A percentile compares a stretch with the other conserved stretches of the same genome.
These are phyloP conservation scores for Pseudopithomyces chartarum DNA, from an alignment of 2,329 filamentous ascomycete species.

Conservation along the genomic window DNA sequence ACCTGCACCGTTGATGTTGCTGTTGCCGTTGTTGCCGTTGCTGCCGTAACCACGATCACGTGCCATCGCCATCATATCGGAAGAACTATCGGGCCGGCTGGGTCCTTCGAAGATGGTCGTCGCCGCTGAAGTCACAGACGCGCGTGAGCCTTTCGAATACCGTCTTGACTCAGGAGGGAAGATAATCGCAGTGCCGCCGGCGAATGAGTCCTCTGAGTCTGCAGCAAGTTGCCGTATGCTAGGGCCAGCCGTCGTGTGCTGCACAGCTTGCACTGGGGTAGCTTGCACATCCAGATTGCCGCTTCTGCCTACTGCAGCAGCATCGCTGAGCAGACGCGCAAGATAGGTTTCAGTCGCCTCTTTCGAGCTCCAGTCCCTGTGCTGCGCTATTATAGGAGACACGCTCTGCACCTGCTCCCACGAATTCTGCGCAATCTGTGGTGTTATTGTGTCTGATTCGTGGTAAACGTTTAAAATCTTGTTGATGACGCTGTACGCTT, in stretches of 20 bases:
- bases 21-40: conserved; percentile 36
- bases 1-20: conserved; percentile 35
- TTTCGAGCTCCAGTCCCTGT: conserved; percentile 60
- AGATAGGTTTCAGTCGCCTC: conserved; percentile 62
- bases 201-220: conserved; percentile 29
- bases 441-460: conserved; percentile 41
- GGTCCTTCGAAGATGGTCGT: conserved; percentile 40
- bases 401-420: conserved; percentile 50
- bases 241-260: conserved; percentile 19
- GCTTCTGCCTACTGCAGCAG: conserved; percentile 48
- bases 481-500: conserved; percentile 51
- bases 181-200: conserved; percentile 45
- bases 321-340: conserved; percentile 51
- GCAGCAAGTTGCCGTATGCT: conserved; percentile 26
- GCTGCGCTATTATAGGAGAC: conserved; percentile 59
- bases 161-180: conserved; percentile 40
- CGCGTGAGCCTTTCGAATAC: conserved; percentile 40
- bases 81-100: conserved; percentile 40
- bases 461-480: conserved; percentile 49
- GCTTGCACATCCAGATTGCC: conserved; percentile 4
- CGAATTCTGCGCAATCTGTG: conserved; percentile 46
- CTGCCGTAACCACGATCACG: conserved; percentile 42
- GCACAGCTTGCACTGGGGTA: conserved; percentile 11
- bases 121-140: conserved; percentile 27
- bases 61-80: conserved; percentile 31